These are phyloP conservation scores for Citrullus amarus DNA, from an alignment of 306 rosid genomes.

Conservation along the genomic window DNA sequence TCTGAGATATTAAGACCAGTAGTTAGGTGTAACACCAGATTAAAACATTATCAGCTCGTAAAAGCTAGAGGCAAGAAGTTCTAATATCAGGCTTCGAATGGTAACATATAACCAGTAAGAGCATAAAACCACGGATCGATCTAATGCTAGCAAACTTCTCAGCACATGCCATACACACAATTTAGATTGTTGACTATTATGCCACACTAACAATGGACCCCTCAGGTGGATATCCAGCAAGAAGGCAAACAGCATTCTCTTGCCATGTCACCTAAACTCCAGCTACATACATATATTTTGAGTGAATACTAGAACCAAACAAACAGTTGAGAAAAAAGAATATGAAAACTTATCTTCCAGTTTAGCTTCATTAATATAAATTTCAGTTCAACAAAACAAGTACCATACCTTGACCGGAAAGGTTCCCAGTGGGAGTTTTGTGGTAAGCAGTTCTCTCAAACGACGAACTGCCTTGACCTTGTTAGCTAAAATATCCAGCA, in stretches of 20 bases:
- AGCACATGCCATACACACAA: not conserved
- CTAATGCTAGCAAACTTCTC: not conserved
- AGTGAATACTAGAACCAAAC: not conserved
- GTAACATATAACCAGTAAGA: not conserved
- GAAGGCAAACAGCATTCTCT: not conserved
- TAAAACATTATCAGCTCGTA: not conserved
- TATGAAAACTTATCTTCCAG: not conserved
- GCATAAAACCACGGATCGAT: not conserved
- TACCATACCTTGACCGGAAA: constrained; percentile 90
- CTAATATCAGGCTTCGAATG: not conserved
- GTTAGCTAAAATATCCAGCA: constrained; percentile 92
- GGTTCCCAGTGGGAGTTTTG: constrained; percentile 93
- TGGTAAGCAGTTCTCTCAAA: constrained; percentile 90
- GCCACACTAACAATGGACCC: not conserved
- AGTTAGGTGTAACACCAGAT: not conserved
- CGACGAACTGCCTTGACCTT: constrained; percentile 98
- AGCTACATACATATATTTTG: too few relatives aligned
- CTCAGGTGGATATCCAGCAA: not conserved
- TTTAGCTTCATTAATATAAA: not conserved
- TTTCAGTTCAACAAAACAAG: not conserved
- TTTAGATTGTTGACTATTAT: not conserved
- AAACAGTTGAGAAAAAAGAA: not conserved
- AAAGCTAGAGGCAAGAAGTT: not conserved
- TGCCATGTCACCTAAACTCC: not conserved
- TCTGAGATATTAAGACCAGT: not conserved